A percentile compares a stretch with the other conserved stretches of the same genome.
These are phyloP conservation scores for Leccinum disarticulatum DNA, from an alignment of 768 basidiomycete species.

Conservation along the genomic window DNA sequence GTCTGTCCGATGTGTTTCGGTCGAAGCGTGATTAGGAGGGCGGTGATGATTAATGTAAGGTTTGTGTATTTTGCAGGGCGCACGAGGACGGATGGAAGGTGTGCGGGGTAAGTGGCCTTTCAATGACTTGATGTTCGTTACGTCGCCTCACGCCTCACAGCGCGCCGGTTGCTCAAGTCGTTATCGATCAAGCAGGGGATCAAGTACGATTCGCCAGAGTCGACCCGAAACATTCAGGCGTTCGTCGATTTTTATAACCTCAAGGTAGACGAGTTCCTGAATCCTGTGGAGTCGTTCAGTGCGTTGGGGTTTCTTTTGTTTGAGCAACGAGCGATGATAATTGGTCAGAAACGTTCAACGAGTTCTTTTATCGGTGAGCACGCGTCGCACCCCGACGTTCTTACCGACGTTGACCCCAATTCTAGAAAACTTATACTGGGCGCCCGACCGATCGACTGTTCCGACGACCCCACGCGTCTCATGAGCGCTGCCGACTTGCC, in stretches of 20 bases:
- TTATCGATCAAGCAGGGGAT: constrained; percentile 90
- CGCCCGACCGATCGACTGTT: constrained; percentile 73
- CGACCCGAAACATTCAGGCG: constrained; percentile 75
- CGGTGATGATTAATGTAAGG: neutral
- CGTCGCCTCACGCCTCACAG: constrained; percentile 39
- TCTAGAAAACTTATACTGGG: constrained; percentile 79
- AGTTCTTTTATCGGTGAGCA: constrained; percentile 79
- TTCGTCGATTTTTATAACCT: constrained; percentile 93
- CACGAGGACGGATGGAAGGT: constrained; percentile 86
- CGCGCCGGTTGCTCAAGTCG: constrained; percentile 72
- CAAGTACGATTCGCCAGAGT: constrained; percentile 89
- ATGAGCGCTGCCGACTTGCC: constrained; percentile 94
- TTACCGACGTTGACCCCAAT: constrained; percentile 8
- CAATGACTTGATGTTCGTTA: neutral
- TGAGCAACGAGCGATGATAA: neutral
- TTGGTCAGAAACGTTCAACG: constrained; percentile 78
- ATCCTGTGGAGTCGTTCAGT: constrained; percentile 86
- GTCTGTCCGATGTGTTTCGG: constrained; percentile 29
- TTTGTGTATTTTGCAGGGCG: constrained; percentile 49
- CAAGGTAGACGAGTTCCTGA: constrained; percentile 76
- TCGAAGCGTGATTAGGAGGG: neutral
- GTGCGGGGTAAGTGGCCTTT: constrained; percentile 57
- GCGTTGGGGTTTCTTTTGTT: constrained; percentile 29
- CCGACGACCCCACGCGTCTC: constrained; percentile 72
- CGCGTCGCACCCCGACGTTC: neutral